Evolutionary conservation across 1,284 basidiomycete genomes (phyloP).

Genomic region (Abortiporus biennis): DNA sequence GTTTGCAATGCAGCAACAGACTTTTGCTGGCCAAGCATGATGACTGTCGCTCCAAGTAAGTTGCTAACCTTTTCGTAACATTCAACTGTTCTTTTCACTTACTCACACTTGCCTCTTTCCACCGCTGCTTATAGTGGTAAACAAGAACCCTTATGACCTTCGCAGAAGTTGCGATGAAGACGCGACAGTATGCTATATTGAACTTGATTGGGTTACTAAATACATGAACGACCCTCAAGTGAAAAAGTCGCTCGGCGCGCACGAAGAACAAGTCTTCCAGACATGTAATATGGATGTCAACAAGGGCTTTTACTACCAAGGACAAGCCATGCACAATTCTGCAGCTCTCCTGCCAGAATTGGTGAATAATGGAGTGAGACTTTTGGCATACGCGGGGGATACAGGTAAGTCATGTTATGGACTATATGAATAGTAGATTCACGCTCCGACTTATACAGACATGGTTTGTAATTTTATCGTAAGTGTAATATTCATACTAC

Average conservation of each 20-base stretch:
- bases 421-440: not conserved
- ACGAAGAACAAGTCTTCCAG: conserved; percentile 50
- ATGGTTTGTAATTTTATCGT: conserved; percentile 80
- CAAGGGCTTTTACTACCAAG: conserved; percentile 64
- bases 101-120: too few species aligned
- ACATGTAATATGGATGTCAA: conserved; percentile 61
- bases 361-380: conserved; percentile 68
- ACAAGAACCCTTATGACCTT: conserved; percentile 81
- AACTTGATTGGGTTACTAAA: conserved; percentile 69
- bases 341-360: conserved; percentile 72
- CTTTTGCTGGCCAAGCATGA: conserved; percentile 38
- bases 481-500: conserved; percentile 17
- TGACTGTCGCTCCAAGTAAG: not conserved
- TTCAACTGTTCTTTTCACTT: not conserved
- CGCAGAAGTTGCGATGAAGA: conserved; percentile 54
- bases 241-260: conserved; percentile 76
- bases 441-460: too few species aligned
- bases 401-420: conserved; percentile 35
- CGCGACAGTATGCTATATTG: conserved; percentile 8
- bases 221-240: conserved; percentile 72
- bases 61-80: too few species aligned
- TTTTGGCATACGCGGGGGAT: conserved; percentile 84
- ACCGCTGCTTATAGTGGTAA: too few species aligned
- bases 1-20: conserved; percentile 57
- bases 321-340: conserved; percentile 78